Evolutionary conservation across 768 basidiomycete species (phyloP).

Genomic region (Albatrellus ellisii): DNA sequence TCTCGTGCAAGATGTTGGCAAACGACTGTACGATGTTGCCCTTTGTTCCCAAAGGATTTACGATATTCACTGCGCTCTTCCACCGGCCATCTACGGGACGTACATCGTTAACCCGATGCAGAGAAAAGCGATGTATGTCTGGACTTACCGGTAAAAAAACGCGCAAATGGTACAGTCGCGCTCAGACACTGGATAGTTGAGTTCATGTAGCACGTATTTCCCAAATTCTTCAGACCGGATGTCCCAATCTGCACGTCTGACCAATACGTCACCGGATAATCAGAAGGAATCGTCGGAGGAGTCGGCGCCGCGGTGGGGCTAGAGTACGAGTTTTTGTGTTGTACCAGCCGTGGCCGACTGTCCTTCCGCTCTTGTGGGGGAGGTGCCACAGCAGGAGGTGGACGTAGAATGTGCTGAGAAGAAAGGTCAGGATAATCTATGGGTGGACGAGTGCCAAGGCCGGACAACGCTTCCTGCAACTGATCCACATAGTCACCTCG

Average conservation of each 20-base stretch:
- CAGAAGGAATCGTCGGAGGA: slow-evolving; percentile 56
- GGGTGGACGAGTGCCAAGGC: slow-evolving; percentile 31
- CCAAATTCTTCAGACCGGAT: slow-evolving; percentile 85
- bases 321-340: slow-evolving; percentile 24
- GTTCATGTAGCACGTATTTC: slow-evolving; percentile 99
- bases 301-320: slow-evolving; percentile 29
- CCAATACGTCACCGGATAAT: slow-evolving; percentile 82
- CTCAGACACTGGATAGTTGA: slow-evolving; percentile 94
- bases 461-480: slow-evolving; percentile 42
- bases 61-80: slow-evolving; percentile 71
- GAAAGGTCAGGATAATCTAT: slow-evolving; percentile 78
- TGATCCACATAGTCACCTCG: slow-evolving; percentile 73
- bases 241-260: slow-evolving; percentile 64
- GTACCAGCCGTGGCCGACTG: slow-evolving; percentile 34
- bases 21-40: slow-evolving; percentile 75
- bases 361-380: slow-evolving; percentile 66
- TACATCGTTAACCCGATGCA: slow-evolving; percentile 2
- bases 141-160: slow-evolving; percentile 75
- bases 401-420: slow-evolving; percentile 49
- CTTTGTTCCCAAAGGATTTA: slow-evolving; percentile 80
- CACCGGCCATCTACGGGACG: slow-evolving; percentile 55
- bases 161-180: slow-evolving; percentile 86
- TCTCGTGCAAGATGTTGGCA: slow-evolving; percentile 66
- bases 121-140: neutral
- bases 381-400: slow-evolving; percentile 68